Percentiles rank a stretch among this genome's conserved stretches.
These are phyloP conservation scores for Botrytis aclada DNA, from an alignment of 2,329 filamentous ascomycete species.

Conservation along the genomic window DNA sequence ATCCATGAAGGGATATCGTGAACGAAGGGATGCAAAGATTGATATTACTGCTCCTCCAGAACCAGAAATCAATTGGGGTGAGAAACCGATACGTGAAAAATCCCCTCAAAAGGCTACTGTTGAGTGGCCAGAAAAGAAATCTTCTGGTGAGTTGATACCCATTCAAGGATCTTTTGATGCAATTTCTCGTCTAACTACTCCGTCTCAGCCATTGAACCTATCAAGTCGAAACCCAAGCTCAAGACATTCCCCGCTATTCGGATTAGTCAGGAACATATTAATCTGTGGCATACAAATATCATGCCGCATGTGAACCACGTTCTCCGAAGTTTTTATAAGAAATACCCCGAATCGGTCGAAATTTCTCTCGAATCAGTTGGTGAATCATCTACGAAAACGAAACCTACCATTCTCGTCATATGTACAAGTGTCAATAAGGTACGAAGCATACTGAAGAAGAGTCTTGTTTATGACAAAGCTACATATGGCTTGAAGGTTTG, in stretches of 20 bases:
- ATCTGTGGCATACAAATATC: constrained; percentile 68
- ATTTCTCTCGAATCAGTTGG: constrained; percentile 75
- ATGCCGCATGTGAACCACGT: constrained; percentile 73
- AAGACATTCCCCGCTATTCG: constrained; percentile 59
- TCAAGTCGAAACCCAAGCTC: constrained; percentile 43
- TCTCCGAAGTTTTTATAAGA: constrained; percentile 67
- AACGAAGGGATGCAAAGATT: constrained; percentile 17
- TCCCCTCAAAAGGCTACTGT: constrained; percentile 13
- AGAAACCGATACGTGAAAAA: constrained; percentile 29
- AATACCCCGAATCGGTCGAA: constrained; percentile 72
- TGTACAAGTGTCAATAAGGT: constrained; percentile 74
- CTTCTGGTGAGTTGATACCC: constrained; percentile 22
- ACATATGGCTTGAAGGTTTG: constrained; percentile 69
- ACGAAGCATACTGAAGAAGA: constrained; percentile 66
- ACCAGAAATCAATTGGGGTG: constrained; percentile 26
- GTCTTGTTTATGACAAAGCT: constrained; percentile 64
- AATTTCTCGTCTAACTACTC: constrained; percentile 11
- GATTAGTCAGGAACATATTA: constrained; percentile 58
- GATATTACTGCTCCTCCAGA: constrained; percentile 20
- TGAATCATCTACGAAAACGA: constrained; percentile 61
- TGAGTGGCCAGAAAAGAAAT: constrained; percentile 30
- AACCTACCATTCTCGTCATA: constrained; percentile 72
- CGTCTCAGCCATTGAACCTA: constrained; percentile 21
- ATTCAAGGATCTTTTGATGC: neutral
- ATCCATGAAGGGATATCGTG: constrained; percentile 24